Evolutionary conservation across 352 stramenopile genomes (phyloP), one percentile per base, ranked within the genome.

Genomic region (Globisporangium lucens): DNA sequence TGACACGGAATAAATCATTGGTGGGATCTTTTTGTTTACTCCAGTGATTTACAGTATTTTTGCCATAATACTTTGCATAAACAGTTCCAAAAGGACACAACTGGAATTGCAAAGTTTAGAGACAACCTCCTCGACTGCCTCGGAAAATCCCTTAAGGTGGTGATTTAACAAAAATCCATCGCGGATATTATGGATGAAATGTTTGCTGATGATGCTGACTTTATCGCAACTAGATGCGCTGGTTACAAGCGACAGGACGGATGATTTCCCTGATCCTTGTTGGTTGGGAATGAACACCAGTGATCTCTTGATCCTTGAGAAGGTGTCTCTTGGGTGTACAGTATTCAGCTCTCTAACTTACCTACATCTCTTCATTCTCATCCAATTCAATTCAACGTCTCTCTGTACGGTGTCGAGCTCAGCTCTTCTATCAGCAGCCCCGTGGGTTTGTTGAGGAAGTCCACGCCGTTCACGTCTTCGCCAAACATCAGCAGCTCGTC

Each of bases 401-500:
- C 43, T 12, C 2, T 17, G 17, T 51, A 22, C 13, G 15, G 15
- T 49, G 17, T 10, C 43, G 43, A 51, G 17, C 22, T 20, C 17
- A 51, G 43, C 46, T 65, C 60, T 22, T 61, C 56, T 61, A 65
- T 65, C 24, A 56, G 46, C 46, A 36, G 5, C 43, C 43, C 43
- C 17, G 43, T 24, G 43, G 43, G 38, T 22, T 68, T 63, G 29
- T 56, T 56, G 1, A 68, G 41, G 29, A 68, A 68, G 12, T 63
- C 63, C 6, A 68, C 55, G n/a, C 63, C 63, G 55, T 68, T 49
- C 22, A 68, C 53, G 38, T 63, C 35, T 15, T 63, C 63, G 9
- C 63, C 63, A 30, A 68, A 68, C 63, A 68, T 68, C 27, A 49
- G 63, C 36, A 68, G 63, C 55, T 68, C 63, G n/a, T 63, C 63